A percentile compares a stretch with the other conserved stretches of the same genome.
Conservation (phyloP, 2,329 filamentous ascomycete species). For the Paecilomyces dactylethromorphus region DNA sequence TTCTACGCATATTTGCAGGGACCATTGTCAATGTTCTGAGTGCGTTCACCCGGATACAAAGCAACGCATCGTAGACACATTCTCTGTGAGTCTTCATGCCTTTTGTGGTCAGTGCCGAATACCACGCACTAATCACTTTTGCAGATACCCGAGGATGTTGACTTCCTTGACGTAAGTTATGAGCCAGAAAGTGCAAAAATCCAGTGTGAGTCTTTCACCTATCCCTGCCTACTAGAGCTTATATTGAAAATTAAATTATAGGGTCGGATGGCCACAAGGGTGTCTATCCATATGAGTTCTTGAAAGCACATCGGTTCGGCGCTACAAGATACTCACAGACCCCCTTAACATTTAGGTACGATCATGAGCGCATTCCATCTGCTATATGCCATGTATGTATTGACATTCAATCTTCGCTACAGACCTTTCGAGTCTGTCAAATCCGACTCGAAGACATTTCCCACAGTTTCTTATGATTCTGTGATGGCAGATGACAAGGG, state of each 20-base stretch:
- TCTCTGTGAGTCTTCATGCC: slow-evolving; percentile 44
- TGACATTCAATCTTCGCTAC: neutral
- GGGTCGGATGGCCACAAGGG: slow-evolving; percentile 66
- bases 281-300: slow-evolving; percentile 59
- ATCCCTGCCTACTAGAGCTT: slow-evolving; percentile 3
- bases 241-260: slow-evolving; percentile 25
- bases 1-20: slow-evolving; percentile 37
- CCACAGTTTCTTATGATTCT: slow-evolving; percentile 53
- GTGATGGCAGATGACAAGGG: slow-evolving; percentile 54
- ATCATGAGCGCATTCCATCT: slow-evolving; percentile 11
- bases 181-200: slow-evolving; percentile 39
- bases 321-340: slow-evolving; percentile 15
- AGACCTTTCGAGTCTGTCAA: slow-evolving; percentile 35
- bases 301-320: slow-evolving; percentile 41
- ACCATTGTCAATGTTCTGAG: slow-evolving; percentile 63
- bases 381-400: neutral
- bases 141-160: slow-evolving; percentile 44
- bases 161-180: slow-evolving; percentile 22
- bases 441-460: slow-evolving; percentile 41
- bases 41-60: slow-evolving; percentile 66
- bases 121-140: slow-evolving; percentile 8
- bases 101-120: neutral
- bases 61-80: slow-evolving; percentile 63
- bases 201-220: slow-evolving; percentile 38
- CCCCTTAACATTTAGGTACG: slow-evolving; percentile 13